Percentiles rank a stretch among this genome's conserved stretches.
Evolutionary conservation across 176 grass and related monocot species (phyloP).

Genomic region (Dactylis glomerata): DNA sequence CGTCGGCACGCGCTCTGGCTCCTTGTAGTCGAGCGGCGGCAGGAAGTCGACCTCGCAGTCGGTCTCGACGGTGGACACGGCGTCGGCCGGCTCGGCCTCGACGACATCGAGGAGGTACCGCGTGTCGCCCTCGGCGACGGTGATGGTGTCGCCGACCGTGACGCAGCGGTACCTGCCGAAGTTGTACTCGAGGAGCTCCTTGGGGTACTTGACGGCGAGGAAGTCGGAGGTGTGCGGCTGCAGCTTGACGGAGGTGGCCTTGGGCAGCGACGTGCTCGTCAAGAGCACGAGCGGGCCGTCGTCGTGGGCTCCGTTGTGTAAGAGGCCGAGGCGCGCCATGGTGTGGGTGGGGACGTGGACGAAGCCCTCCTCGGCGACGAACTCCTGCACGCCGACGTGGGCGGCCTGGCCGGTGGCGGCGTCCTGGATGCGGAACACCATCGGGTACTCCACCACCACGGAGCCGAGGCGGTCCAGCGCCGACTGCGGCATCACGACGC

Average conservation of each 20-base stretch:
- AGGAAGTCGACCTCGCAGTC: constrained; percentile 80
- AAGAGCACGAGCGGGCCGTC: not conserved
- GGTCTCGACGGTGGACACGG: constrained; percentile 56
- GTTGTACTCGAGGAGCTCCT: constrained; percentile 39
- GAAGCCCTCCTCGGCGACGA: constrained; percentile 73
- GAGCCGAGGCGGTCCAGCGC: constrained; percentile 54
- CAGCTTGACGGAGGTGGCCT: constrained; percentile 68
- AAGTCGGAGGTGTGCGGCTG: constrained; percentile 70
- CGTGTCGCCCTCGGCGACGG: constrained; percentile 47
- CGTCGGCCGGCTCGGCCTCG: constrained; percentile 51
- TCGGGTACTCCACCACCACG: constrained; percentile 37
- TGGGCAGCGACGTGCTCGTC: constrained; percentile 47
- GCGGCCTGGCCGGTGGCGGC: constrained; percentile 27
- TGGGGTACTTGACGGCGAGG: not conserved
- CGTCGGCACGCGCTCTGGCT: not conserved
- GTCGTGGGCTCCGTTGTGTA: not conserved
- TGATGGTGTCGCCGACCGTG: constrained; percentile 73
- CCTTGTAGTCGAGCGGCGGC: constrained; percentile 44
- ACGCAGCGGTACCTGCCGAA: constrained; percentile 52
- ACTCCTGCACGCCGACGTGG: constrained; percentile 68
- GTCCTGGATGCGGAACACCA: constrained; percentile 64
- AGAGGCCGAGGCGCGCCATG: constrained; percentile 59
- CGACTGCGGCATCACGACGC: constrained; percentile 65
- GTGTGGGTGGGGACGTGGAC: constrained; percentile 67
- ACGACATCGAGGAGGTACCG: constrained; percentile 65